Base-by-base conservation (phyloP, 345 rosid species). In the Salix udensis region DNA sequence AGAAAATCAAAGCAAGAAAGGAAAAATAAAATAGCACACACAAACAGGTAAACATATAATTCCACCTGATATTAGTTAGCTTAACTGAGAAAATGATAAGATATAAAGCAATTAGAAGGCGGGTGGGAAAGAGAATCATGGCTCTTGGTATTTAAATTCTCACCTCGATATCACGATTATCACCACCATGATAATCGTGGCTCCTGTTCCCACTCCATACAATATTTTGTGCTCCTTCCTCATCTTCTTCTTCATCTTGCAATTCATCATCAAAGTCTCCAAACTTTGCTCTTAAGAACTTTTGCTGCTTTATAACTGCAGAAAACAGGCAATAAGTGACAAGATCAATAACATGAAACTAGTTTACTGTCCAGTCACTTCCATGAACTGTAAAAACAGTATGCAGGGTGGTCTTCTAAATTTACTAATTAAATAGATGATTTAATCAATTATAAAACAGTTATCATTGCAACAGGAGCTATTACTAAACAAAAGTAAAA, bases 201-300 rank as follows among this genome's bases (percentile, higher is more conserved):
- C 28, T 28, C 28, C 28, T 28, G 1, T 28, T 28, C 28, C 28
- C 28, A 28, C 28, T 28, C 28, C 97, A 89, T 26, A 83, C 72
- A 37, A 21, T 73, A 31, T 21, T 83, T 48, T 87, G 81, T 12
- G 77, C 84, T 77, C 77, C 88, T 74, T 87, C 90, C 37, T 86
- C 88, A 40, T 84, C 78, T 24, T 87, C 94, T 5, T 89, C 89
- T 11, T 87, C 88, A 65, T 87, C 90, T 55, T 81, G 78, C 91
- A 90, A 82, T 80, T 90, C 96, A 53, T 91, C 93, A 42, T 91
- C 96, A 78, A 77, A 86, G 67, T 85, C 90, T 42, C 98, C 98
- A 87, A 79, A 83, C 86, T 86, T 91, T 50, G 87, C 82, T 74
- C 69, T 79, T 28, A 89, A 73, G 83, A 75, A 86, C 71, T 90